Evolutionary conservation across 805 yeast genomes (phyloP), one percentile per base, ranked within the genome.

Genomic region (Kuraishia capsulata): DNA sequence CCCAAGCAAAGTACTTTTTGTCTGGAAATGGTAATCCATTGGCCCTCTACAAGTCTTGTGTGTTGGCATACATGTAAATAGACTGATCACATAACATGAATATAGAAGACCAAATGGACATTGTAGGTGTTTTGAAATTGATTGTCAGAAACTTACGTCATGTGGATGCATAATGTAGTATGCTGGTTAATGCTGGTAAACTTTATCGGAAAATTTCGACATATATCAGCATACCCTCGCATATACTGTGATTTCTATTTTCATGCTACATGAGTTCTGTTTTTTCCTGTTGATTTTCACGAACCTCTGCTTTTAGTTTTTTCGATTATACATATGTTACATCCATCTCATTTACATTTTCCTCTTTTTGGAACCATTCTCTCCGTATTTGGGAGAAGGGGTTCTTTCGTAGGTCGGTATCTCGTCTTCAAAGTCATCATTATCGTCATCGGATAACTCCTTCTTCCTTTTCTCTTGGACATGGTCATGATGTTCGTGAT

Each of bases 21-120:
- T 67, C 76, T 44, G 86, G 86, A 26, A 76, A 74, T 50, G 88
- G 88, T 47, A 80, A 78, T 50, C 79, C 85, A 34, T 62, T 71
- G 42, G 68, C 66, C 37, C 51, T 77, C 26, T 47, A 73, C 39
- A 68, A 64, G 39, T 51, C 67, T 14, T 64, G 68, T 45, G 51
- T 64, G 29, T 40, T 64, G 36, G 46, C 52, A 20, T 62, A 58
- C 43, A 54, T 54, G 37, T 59, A 43, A 28, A 28, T 28, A 28
- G 31, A 25, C n/a, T n/a, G n/a, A n/a, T n/a, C 14, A 25, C 13
- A 9, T 23, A 14, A 35, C 21, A 18, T 36, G 30, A 17, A 36
- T 36, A 36, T 8, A 14, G 16, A 36, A 36, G 14, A 14, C 11
- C 35, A 18, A 8, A 23, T 16, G 19, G 14, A 14, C 4, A 17